Conservation (phyloP, 1,139 yeast species). For the Pichia sp. region DNA sequence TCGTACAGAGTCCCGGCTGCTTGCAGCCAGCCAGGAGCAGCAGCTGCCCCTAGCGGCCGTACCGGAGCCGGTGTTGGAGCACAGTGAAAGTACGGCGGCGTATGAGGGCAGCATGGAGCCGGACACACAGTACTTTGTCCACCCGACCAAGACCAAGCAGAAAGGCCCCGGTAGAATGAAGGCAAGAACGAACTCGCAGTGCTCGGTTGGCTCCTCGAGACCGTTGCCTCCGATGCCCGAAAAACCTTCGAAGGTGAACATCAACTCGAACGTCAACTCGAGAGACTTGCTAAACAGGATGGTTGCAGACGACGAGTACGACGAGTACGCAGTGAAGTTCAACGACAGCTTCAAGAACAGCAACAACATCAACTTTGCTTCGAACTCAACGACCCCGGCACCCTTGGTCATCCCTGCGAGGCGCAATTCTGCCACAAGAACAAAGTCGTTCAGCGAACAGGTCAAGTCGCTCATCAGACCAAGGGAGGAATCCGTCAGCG, state of each 20-base stretch:
- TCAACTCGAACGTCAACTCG: slow-evolving; percentile 19
- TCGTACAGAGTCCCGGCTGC: slow-evolving; percentile 28
- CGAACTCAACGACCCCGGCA: slow-evolving; percentile 19
- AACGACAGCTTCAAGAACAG: slow-evolving; percentile 15
- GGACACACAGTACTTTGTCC: no score
- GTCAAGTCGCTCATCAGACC: slow-evolving; percentile 32
- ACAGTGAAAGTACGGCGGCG: neutral
- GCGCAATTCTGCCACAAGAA: slow-evolving; percentile 5
- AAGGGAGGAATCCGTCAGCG: slow-evolving; percentile 25
- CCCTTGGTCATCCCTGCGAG: slow-evolving; percentile 10
- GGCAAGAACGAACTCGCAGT: slow-evolving; percentile 10
- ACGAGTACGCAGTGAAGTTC: slow-evolving; percentile 20
- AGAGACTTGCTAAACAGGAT: slow-evolving; percentile 32
- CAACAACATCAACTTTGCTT: slow-evolving; percentile 13
- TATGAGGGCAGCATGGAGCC: no score
- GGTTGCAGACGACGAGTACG: slow-evolving; percentile 32
- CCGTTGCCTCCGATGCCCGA: slow-evolving; percentile 3
- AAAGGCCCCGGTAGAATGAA: neutral
- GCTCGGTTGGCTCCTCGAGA: neutral
- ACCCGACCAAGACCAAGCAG: no score
- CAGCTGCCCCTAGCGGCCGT: neutral
- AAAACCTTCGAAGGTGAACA: slow-evolving; percentile 10
- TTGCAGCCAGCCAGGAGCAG: neutral
- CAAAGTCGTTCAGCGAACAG: slow-evolving; percentile 36
- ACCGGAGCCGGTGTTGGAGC: neutral